phyloP scores from a whole-genome alignment of 805 yeast genomes.

The Millerago galiae region DNA sequence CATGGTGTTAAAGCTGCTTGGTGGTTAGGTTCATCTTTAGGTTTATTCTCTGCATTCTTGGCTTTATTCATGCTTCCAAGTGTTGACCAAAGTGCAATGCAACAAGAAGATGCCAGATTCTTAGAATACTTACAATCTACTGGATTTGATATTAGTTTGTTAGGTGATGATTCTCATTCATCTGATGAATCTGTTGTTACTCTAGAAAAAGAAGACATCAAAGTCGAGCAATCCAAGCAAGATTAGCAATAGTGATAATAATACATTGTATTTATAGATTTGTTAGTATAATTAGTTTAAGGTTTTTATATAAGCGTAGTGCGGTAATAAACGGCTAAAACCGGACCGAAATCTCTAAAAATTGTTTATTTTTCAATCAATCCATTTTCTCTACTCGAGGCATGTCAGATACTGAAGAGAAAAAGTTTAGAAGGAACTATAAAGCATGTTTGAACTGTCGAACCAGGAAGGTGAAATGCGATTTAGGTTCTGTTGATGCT shows the following conservation, averaged over 20 bases:
- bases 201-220: background rate
- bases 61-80: slow-evolving; percentile 71
- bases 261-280: too few species aligned
- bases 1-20: slow-evolving; percentile 74
- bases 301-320: too few species aligned
- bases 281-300: background rate
- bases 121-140: slow-evolving; percentile 55
- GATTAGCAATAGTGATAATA: too few species aligned
- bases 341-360: too few species aligned
- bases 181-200: slow-evolving; percentile 1
- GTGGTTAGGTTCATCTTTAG: slow-evolving; percentile 73
- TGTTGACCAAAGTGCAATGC: slow-evolving; percentile 78
- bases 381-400: background rate
- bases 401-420: slow-evolving; percentile 9
- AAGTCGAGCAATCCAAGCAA: background rate
- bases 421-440: slow-evolving; percentile 55
- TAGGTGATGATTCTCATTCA: slow-evolving; percentile 32
- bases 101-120: slow-evolving; percentile 69
- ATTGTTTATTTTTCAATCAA: background rate
- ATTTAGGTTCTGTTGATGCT: slow-evolving; percentile 65
- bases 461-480: slow-evolving; percentile 79
- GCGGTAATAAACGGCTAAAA: background rate
- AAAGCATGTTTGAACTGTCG: slow-evolving; percentile 85
- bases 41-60: slow-evolving; percentile 62
- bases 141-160: slow-evolving; percentile 62